Conservation (phyloP, 1,284 basidiomycete genomes). For the Ceratobasidium sp. region DNA sequence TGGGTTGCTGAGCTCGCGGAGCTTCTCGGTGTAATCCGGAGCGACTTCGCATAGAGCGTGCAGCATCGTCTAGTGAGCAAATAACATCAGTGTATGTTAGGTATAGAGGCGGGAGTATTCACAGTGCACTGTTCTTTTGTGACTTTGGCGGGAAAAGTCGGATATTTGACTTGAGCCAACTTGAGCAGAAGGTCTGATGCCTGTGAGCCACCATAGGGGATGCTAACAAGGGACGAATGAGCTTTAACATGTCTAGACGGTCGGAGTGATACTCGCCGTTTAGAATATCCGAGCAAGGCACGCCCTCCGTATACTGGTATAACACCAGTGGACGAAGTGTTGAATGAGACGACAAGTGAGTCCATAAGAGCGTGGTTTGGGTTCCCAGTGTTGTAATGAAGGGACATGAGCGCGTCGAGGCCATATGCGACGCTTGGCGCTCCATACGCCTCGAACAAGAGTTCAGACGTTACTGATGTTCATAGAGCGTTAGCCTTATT, state of each 20-base stretch:
- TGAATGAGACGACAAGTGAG: constrained; percentile 84
- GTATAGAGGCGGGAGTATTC: constrained; percentile 54
- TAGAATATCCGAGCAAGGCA: constrained; percentile 81
- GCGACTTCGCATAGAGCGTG: constrained; percentile 89
- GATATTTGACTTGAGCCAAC: constrained; percentile 94
- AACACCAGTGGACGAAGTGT: constrained; percentile 84
- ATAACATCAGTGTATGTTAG: constrained; percentile 46
- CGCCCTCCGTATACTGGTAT: constrained; percentile 84
- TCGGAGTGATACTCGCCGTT: constrained; percentile 63
- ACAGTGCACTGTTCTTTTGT: constrained; percentile 60
- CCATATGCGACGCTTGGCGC: constrained; percentile 89
- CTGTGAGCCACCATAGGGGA: constrained; percentile 93
- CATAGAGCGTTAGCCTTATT: constrained; percentile 40
- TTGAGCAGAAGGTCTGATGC: constrained; percentile 91
- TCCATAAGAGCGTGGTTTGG: constrained; percentile 55
- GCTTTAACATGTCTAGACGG: background rate
- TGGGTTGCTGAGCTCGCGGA: constrained; percentile 72
- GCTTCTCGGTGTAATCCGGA: constrained; percentile 73
- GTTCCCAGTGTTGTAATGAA: constrained; percentile 74
- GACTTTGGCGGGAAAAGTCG: constrained; percentile 74
- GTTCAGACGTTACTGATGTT: constrained; percentile 86
- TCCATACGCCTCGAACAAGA: constrained; percentile 94
- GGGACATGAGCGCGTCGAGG: constrained; percentile 92
- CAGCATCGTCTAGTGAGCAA: constrained; percentile 76
- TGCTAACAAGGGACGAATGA: constrained; percentile 58